A percentile compares a stretch with the other conserved stretches of the same genome.
phyloP scores from a whole-genome alignment of 306 rosid species.

The Cicer yamashitae region DNA sequence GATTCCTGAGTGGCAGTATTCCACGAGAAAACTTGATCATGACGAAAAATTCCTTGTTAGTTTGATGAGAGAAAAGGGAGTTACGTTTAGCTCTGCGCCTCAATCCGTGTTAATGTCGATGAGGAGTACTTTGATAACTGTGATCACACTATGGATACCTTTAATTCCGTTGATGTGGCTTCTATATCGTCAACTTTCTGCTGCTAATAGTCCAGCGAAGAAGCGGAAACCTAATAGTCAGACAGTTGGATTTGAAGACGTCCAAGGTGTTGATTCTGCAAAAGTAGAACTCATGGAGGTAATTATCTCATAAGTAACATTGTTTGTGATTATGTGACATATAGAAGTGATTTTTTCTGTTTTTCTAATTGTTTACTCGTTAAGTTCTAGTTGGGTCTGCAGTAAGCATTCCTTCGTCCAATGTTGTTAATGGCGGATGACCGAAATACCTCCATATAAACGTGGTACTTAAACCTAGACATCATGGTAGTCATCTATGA shows the following conservation, averaged over 20 bases:
- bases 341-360: slow-evolving; percentile 23
- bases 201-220: slow-evolving; percentile 85
- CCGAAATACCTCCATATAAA: no score
- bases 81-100: slow-evolving; percentile 86
- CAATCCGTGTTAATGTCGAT: slow-evolving; percentile 74
- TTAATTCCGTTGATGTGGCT: slow-evolving; percentile 96
- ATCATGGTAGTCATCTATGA: no score
- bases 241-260: slow-evolving; percentile 87
- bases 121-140: slow-evolving; percentile 80
- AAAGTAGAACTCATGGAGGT: slow-evolving; percentile 98
- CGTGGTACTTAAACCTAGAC: no score
- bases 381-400: neutral
- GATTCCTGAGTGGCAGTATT: slow-evolving; percentile 74
- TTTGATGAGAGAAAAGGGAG: slow-evolving; percentile 89
- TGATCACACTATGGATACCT: slow-evolving; percentile 89
- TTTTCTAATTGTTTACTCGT: slow-evolving; percentile 9
- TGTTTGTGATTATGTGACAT: slow-evolving; percentile 9
- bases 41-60: slow-evolving; percentile 83
- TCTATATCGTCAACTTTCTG: slow-evolving; percentile 90
- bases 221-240: slow-evolving; percentile 70
- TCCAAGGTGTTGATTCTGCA: slow-evolving; percentile 93
- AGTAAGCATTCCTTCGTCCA: neutral
- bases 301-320: slow-evolving; percentile 36
- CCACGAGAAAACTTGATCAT: slow-evolving; percentile 83
- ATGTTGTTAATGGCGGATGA: no score